Evolutionary conservation across 345 rosid species (phyloP).

Genomic region (Eucalyptus erythrocorys): DNA sequence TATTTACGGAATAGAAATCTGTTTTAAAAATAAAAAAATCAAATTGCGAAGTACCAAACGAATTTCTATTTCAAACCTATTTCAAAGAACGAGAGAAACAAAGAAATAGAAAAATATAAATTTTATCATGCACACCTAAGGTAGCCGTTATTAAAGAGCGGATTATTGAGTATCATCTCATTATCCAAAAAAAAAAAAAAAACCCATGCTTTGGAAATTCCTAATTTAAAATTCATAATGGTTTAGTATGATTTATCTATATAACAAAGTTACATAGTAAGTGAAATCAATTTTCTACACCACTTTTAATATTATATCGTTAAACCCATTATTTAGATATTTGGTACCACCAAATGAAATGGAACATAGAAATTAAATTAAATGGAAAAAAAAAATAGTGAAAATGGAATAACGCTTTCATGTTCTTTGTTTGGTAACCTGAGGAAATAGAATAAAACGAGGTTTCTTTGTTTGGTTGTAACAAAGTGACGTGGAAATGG

Average conservation of each 20-base stretch:
- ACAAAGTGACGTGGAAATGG: not conserved
- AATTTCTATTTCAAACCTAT: too few species aligned
- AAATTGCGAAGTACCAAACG: too few species aligned
- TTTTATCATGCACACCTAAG: too few species aligned
- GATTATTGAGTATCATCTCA: not conserved
- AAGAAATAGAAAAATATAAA: too few species aligned
- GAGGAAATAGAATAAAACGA: not conserved
- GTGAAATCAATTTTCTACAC: not conserved
- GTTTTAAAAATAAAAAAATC: too few species aligned
- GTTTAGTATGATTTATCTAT: not conserved
- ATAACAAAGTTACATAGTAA: not conserved
- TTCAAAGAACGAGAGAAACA: too few species aligned
- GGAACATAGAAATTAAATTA: not conserved
- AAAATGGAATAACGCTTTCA: not conserved
- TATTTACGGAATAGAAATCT: too few species aligned
- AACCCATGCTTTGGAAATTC: not conserved
- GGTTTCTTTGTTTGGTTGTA: not conserved
- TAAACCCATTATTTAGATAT: not conserved
- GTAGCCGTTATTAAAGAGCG: not conserved
- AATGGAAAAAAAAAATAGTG: not conserved
- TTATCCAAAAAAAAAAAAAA: not conserved
- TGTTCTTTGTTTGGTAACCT: not conserved
- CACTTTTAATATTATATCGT: not conserved
- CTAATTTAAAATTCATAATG: not conserved
- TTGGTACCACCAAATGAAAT: not conserved